A percentile compares a stretch with the other conserved stretches of the same genome.
phyloP scores from a whole-genome alignment of 1,284 basidiomycete genomes.

The Trichosporon faecale region DNA sequence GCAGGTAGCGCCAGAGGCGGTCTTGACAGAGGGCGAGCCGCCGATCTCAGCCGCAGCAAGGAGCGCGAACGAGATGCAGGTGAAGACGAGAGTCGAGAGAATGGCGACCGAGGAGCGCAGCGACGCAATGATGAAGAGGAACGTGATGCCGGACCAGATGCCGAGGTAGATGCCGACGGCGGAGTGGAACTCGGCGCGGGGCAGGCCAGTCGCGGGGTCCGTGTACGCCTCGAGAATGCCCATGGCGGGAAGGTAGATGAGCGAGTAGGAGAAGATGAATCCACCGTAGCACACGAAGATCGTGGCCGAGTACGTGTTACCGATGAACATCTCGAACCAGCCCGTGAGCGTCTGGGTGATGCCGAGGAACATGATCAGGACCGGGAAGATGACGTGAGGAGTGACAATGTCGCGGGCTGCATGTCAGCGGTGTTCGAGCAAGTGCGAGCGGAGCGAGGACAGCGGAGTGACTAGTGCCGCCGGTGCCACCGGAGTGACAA shows the following conservation, averaged over 20 bases:
- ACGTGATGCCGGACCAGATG: constrained; percentile 22
- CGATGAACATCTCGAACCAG: constrained; percentile 31
- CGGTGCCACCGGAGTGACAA: not conserved
- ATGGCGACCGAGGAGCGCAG: constrained; percentile 27
- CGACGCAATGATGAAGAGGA: constrained; percentile 23
- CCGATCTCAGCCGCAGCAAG: constrained; percentile 17
- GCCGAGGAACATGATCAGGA: constrained; percentile 24
- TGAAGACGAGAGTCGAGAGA: constrained; percentile 21
- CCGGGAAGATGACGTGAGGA: constrained; percentile 16
- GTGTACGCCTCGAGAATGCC: constrained; percentile 18
- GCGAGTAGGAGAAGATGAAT: constrained; percentile 21
- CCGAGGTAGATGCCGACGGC: constrained; percentile 20
- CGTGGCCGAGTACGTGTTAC: constrained; percentile 27
- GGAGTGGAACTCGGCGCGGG: constrained; percentile 24
- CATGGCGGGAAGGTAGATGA: constrained; percentile 19
- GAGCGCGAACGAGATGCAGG: constrained; percentile 13
- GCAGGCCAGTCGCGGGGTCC: constrained; percentile 15
- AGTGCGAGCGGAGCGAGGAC: not conserved
- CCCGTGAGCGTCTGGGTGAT: constrained; percentile 25
- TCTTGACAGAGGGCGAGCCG: not conserved
- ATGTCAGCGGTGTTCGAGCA: not conserved
- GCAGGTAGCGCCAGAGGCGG: constrained; percentile 18
- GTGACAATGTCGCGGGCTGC: constrained; percentile 19
- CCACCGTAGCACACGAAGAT: constrained; percentile 25
- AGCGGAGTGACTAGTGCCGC: not conserved